phyloP scores from a whole-genome alignment of 2,329 filamentous ascomycete genomes.

The Pyricularia pennisetigena region DNA sequence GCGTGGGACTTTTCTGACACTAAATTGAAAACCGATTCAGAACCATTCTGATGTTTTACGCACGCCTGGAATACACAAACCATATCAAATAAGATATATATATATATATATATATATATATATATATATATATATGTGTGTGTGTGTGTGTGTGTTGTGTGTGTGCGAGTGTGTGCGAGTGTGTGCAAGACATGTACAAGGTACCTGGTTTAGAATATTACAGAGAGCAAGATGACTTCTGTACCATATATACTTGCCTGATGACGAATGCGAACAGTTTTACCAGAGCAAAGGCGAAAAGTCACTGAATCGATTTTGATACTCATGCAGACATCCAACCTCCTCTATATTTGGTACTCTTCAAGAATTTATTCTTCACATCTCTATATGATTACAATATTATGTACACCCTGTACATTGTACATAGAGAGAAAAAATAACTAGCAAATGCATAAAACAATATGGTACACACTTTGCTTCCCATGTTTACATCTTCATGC shows the following conservation, averaged over 20 bases:
- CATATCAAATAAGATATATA: background rate
- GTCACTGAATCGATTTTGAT: background rate
- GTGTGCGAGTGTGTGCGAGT: too few species aligned
- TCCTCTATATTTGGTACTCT: background rate
- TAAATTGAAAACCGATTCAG: background rate
- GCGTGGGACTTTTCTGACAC: background rate
- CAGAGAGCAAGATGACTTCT: background rate
- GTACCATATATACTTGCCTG: too few species aligned
- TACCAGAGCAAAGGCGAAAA: background rate
- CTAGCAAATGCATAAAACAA: slow-evolving; percentile 3
- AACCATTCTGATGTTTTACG: background rate
- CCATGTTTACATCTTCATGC: slow-evolving; percentile 29
- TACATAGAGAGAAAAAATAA: slow-evolving; percentile 1
- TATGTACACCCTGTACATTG: background rate
- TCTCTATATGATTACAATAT: slow-evolving; percentile 1
- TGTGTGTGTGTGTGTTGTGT: too few species aligned
- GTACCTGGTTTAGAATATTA: background rate
- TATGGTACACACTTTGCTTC: background rate
- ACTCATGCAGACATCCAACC: background rate
- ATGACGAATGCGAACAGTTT: background rate
- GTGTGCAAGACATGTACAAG: background rate
- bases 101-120: too few species aligned
- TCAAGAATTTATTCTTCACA: background rate
- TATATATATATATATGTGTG: too few species aligned
- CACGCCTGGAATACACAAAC: background rate